These are phyloP conservation scores for Fraxinus baroniana DNA, from an alignment of 305 asterid genomes.

Conservation along the genomic window DNA sequence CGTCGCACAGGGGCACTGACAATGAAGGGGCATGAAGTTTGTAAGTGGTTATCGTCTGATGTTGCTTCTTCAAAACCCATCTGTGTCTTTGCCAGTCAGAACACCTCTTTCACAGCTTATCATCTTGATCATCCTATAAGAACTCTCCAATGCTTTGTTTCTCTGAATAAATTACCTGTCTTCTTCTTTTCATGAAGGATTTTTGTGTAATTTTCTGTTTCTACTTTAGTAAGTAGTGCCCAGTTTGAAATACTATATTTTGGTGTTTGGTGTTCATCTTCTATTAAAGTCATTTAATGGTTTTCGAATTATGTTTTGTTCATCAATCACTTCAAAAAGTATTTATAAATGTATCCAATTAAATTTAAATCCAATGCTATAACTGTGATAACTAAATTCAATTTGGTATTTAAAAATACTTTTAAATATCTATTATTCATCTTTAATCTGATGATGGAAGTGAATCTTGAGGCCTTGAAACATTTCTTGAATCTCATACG, in stretches of 20 bases:
- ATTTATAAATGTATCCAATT: background rate
- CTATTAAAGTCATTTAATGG: background rate
- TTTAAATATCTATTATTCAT: background rate
- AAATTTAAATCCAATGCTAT: background rate
- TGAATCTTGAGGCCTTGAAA: background rate
- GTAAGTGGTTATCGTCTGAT: background rate
- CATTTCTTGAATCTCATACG: background rate
- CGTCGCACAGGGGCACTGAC: background rate
- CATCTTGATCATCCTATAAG: background rate
- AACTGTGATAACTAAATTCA: background rate
- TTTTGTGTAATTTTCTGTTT: background rate
- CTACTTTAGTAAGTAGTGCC: background rate
- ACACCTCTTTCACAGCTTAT: background rate
- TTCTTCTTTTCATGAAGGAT: background rate
- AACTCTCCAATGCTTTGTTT: background rate
- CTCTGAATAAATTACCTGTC: background rate
- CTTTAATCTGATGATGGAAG: background rate
- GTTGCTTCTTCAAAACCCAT: background rate
- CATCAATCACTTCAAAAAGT: background rate
- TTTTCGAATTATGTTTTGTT: background rate
- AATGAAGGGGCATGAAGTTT: background rate
- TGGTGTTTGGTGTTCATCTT: background rate
- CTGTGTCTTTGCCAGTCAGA: background rate
- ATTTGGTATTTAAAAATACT: background rate
- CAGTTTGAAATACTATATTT: background rate